These are phyloP conservation scores for Neofusicoccum sp. DNA, from an alignment of 2,329 filamentous ascomycete species.

Conservation along the genomic window DNA sequence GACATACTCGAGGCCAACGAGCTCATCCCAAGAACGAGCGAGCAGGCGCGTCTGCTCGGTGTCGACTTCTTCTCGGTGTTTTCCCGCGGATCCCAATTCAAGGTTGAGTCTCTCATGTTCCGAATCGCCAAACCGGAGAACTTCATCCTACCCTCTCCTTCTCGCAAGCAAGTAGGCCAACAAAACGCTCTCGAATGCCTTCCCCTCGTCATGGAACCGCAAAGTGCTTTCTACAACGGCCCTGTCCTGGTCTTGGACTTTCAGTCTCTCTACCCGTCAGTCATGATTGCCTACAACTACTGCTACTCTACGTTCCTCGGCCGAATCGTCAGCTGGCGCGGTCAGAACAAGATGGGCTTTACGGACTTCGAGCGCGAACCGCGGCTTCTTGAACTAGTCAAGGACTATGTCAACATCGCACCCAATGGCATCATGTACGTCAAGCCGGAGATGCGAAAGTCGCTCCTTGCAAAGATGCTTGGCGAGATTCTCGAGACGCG, in stretches of 20 bases:
- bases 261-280: conserved; percentile 90
- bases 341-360: conserved; percentile 92
- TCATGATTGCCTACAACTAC: conserved; percentile 99
- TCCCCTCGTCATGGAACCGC: conserved; percentile 95
- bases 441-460: conserved; percentile 81
- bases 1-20: conserved; percentile 90
- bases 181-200: conserved; percentile 95
- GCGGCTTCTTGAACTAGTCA: conserved; percentile 71
- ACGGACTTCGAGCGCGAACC: conserved; percentile 77
- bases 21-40: conserved; percentile 81
- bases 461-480: conserved; percentile 91
- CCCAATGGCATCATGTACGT: conserved; percentile 97
- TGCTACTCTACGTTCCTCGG: conserved; percentile 97
- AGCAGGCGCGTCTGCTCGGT: conserved; percentile 88
- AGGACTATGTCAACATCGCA: conserved; percentile 85
- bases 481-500: conserved; percentile 92
- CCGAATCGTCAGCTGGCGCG: conserved; percentile 82
- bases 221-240: conserved; percentile 89
- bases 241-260: conserved; percentile 92
- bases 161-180: conserved; percentile 83
- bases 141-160: conserved; percentile 85
- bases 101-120: conserved; percentile 98
- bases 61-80: conserved; percentile 98
- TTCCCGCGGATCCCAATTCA: conserved; percentile 92
- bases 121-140: conserved; percentile 97